These are phyloP conservation scores for Metschnikowia kofuensis DNA, from an alignment of 805 yeast species.

Conservation along the genomic window DNA sequence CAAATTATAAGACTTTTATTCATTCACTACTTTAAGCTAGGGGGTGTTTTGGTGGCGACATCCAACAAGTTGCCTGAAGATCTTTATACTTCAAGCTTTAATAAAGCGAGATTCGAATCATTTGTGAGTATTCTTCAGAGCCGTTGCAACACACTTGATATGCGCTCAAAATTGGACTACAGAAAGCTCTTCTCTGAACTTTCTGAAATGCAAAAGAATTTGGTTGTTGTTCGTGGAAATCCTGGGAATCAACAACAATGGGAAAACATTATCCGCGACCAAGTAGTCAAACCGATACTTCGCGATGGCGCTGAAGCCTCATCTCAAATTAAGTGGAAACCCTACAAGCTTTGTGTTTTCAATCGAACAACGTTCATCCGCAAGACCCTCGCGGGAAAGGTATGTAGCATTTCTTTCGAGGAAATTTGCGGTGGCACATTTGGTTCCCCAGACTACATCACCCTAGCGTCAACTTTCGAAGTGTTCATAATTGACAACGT, in stretches of 20 bases:
- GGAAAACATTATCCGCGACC: conserved; percentile 27
- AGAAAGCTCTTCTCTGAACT: conserved; percentile 32
- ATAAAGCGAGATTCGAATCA: conserved; percentile 52
- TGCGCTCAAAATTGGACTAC: conserved; percentile 59
- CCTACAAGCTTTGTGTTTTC: conserved; percentile 46
- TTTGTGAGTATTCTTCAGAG: conserved; percentile 56
- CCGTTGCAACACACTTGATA: conserved; percentile 60
- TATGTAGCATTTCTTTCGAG: conserved; percentile 49
- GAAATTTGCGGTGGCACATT: conserved; percentile 54
- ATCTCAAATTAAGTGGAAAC: conserved; percentile 15
- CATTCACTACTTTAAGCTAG: conserved; percentile 66
- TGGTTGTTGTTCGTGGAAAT: conserved; percentile 28
- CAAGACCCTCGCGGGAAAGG: conserved; percentile 32
- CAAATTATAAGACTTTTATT: conserved; percentile 63
- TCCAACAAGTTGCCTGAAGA: conserved; percentile 73
- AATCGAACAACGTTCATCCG: conserved; percentile 53
- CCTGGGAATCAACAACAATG: conserved; percentile 29
- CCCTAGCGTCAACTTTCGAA: conserved; percentile 57
- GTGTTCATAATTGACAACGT: conserved; percentile 58
- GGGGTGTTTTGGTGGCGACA: conserved; percentile 74
- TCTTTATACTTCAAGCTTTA: conserved; percentile 63
- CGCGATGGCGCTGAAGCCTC: conserved; percentile 2
- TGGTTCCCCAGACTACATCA: conserved; percentile 69
- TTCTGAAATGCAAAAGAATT: conserved; percentile 25
- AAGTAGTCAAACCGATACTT: not conserved